Base-by-base conservation (phyloP, 345 rosid species). In the Eucalyptus dawsonii region DNA sequence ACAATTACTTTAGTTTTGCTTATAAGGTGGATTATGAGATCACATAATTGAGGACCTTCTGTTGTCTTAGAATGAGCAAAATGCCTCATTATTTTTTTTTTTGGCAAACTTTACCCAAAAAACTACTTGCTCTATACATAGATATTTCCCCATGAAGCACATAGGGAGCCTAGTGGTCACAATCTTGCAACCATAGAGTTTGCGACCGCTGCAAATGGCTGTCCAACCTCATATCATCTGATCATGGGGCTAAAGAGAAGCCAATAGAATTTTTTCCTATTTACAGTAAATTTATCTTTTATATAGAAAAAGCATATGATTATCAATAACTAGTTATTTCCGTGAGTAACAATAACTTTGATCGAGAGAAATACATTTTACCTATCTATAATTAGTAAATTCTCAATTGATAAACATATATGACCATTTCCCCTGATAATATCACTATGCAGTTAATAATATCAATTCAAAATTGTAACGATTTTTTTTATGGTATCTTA, bases 181-280 rank as follows among this genome's bases (percentile, higher is more conserved):
- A 11, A 60, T 60, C n/a, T 60, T 25, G n/a, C 67, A 60, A 42
- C 44, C 44, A 42, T 42, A 42, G 44, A 42, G 44, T 2, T 42
- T 42, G 44, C 2, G 54, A 51, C n/a, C n/a, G 0, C 1, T 5
- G 67, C n/a, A 5, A 60, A 11, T 60, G 14, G n/a, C 67, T 2
- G 7, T 13, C 67, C 7, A 6, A 27, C 65, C 65, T 58, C 6
- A 8, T 12, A 1, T 25, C 12, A 56, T 5, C 62, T 22, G 15
- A 49, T 0, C 15, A 2, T 1, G 2, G 15, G 50, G 50, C 50
- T 49, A 49, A 0, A 13, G 50, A 49, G 1, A 49, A 56, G 6
- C 62, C 13, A 56, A 0, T 56, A 16, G 1, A 60, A 0, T 27
- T 60, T 60, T 49, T 60, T 11, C 15, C 69, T 60, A 60, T 60